Percentiles rank a stretch among this genome's conserved stretches.
phyloP scores from a whole-genome alignment of 1,139 yeast species.

The Hemisphaericaspora lyxosophila region DNA sequence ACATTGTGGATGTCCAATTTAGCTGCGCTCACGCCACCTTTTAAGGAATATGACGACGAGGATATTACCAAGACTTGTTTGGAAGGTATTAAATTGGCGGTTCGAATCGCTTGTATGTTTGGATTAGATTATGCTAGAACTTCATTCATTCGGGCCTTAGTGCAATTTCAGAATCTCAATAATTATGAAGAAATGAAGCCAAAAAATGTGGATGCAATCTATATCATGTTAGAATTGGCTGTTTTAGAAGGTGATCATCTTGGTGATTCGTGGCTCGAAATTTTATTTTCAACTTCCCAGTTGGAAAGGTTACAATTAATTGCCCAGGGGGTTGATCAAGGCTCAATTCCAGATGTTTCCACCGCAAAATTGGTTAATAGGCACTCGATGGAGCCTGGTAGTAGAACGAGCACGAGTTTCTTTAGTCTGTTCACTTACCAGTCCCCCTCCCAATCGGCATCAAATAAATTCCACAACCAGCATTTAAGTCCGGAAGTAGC shows the following conservation, averaged over 20 bases:
- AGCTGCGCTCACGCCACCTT: slow-evolving; percentile 92
- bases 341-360: slow-evolving; percentile 80
- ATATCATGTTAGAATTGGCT: slow-evolving; percentile 73
- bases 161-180: slow-evolving; percentile 80
- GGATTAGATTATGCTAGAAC: slow-evolving; percentile 82
- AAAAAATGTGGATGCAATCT: slow-evolving; percentile 81
- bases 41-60: slow-evolving; percentile 81
- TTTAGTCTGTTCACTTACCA: slow-evolving; percentile 39
- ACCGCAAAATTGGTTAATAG: slow-evolving; percentile 67
- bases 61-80: slow-evolving; percentile 72
- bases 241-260: slow-evolving; percentile 74
- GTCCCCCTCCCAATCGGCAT: slow-evolving; percentile 43
- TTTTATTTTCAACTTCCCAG: slow-evolving; percentile 81
- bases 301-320: slow-evolving; percentile 86
- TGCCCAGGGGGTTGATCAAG: slow-evolving; percentile 86
- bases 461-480: slow-evolving; percentile 46
- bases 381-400: slow-evolving; percentile 53
- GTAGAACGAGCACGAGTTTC: slow-evolving; percentile 49
- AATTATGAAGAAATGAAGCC: slow-evolving; percentile 75
- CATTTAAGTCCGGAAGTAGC: slow-evolving; percentile 41
- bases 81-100: slow-evolving; percentile 82
- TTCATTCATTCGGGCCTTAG: slow-evolving; percentile 86
- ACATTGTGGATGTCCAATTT: slow-evolving; percentile 95
- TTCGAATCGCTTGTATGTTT: slow-evolving; percentile 81
- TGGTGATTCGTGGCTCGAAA: slow-evolving; percentile 76